Evolutionary conservation across 2,329 filamentous ascomycete species (phyloP).

Genomic region (Stachybotrys chartarum): DNA sequence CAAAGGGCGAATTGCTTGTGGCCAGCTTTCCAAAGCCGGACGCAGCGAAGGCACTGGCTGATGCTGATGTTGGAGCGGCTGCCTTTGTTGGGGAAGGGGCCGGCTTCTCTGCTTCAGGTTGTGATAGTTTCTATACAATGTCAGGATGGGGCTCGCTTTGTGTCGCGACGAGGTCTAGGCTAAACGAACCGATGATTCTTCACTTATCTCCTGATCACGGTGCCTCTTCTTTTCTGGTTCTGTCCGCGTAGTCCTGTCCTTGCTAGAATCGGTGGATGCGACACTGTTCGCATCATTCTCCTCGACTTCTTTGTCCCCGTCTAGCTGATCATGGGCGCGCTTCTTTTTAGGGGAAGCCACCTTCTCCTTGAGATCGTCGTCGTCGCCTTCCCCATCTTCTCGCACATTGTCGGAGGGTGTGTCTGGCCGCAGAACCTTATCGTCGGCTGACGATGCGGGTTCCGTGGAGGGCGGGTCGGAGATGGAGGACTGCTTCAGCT

Average conservation of each 20-base stretch:
- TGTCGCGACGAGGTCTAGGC: constrained; percentile 1
- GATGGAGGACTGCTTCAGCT: constrained; percentile 57
- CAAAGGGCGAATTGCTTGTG: constrained; percentile 58
- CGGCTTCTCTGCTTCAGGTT: constrained; percentile 7
- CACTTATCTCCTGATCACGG: constrained; percentile 40
- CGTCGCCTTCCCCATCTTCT: constrained; percentile 15
- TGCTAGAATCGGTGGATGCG: constrained; percentile 36
- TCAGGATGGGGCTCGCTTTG: not conserved
- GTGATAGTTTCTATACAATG: not conserved
- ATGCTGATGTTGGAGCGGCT: constrained; percentile 42
- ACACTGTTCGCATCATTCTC: constrained; percentile 36
- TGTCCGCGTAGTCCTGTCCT: constrained; percentile 35
- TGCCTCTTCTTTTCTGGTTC: constrained; percentile 61
- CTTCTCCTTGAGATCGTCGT: constrained; percentile 37
- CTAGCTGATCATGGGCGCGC: constrained; percentile 52
- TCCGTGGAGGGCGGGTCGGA: constrained; percentile 35
- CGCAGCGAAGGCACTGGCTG: constrained; percentile 56
- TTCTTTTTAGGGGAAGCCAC: constrained; percentile 60
- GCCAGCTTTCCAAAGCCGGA: constrained; percentile 64
- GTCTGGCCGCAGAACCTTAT: constrained; percentile 17
- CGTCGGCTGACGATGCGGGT: constrained; percentile 11
- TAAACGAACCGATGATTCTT: constrained; percentile 24
- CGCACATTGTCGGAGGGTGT: constrained; percentile 28
- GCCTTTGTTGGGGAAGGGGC: constrained; percentile 17
- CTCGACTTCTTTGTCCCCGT: constrained; percentile 36